Evolutionary conservation across 106 monocot genomes (phyloP).

Genomic region (Platanthera guangdongensis): DNA sequence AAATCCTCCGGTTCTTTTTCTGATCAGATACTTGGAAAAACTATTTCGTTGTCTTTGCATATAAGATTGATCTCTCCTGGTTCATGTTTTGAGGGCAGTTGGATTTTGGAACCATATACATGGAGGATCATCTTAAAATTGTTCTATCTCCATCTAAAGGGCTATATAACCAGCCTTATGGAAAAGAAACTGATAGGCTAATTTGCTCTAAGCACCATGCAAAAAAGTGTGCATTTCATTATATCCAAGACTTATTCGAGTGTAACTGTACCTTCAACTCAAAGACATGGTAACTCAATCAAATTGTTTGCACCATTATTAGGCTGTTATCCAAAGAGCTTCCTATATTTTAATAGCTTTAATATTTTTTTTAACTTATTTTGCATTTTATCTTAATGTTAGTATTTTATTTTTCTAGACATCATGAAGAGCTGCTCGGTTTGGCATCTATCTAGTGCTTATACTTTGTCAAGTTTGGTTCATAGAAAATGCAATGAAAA

Average conservation of each 20-base stretch:
- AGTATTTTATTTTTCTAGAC: neutral
- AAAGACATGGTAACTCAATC: neutral
- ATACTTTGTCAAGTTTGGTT: neutral
- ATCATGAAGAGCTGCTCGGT: neutral
- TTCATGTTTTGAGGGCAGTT: too few relatives aligned
- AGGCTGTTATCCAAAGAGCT: neutral
- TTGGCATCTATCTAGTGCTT: neutral
- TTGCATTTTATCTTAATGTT: too few relatives aligned
- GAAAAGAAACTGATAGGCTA: neutral
- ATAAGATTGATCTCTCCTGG: too few relatives aligned
- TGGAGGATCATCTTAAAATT: neutral
- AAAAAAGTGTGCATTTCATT: neutral
- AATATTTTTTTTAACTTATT: too few relatives aligned
- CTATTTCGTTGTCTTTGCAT: neutral
- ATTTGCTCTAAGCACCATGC: neutral
- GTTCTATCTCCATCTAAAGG: neutral
- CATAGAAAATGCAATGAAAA: neutral
- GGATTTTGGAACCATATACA: too few relatives aligned
- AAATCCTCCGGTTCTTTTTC: neutral
- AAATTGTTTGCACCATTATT: neutral
- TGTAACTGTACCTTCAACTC: neutral
- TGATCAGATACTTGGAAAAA: neutral
- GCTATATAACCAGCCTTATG: neutral
- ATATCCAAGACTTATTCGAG: neutral
- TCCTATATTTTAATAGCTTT: neutral